These are phyloP conservation scores for Blastomyces emzantsi DNA, from an alignment of 2,329 filamentous ascomycete species.

Conservation along the genomic window DNA sequence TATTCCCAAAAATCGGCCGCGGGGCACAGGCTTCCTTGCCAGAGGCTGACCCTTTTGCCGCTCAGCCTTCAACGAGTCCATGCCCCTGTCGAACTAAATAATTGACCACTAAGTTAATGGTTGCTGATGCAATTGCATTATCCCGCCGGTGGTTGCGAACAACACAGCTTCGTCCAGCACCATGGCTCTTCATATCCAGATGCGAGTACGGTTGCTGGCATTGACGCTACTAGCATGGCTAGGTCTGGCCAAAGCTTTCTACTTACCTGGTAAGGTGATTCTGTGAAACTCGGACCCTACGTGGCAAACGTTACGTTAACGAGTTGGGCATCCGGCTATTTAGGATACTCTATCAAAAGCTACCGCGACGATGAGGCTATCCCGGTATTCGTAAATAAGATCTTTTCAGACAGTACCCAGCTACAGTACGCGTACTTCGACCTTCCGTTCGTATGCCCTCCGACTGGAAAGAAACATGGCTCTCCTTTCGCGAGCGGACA, in stretches of 20 bases:
- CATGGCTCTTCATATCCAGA: slow-evolving; percentile 21
- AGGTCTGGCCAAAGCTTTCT: slow-evolving; percentile 58
- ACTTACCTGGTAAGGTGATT: slow-evolving; percentile 64
- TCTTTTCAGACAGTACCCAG: slow-evolving; percentile 81
- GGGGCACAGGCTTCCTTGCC: not conserved
- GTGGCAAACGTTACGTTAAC: not conserved
- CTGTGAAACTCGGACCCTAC: slow-evolving; percentile 8
- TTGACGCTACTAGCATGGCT: slow-evolving; percentile 34
- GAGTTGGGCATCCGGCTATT: not conserved
- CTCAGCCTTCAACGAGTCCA: not conserved
- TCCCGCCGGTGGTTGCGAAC: not conserved
- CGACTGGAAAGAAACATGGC: slow-evolving; percentile 56
- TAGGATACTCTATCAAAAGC: slow-evolving; percentile 74
- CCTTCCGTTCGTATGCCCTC: slow-evolving; percentile 77
- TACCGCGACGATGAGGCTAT: slow-evolving; percentile 69
- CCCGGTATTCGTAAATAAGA: slow-evolving; percentile 83
- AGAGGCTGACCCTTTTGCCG: not conserved
- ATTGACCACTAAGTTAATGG: not conserved
- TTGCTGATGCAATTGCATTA: not conserved
- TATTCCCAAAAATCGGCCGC: not conserved
- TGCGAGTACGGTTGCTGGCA: slow-evolving; percentile 29
- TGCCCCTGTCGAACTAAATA: not conserved
- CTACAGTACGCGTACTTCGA: slow-evolving; percentile 89
- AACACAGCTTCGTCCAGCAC: slow-evolving; percentile 8
- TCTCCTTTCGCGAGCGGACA: slow-evolving; percentile 64